Evolutionary conservation across 176 grass and related monocot genomes (phyloP).

Genomic region (Ensete ventricosum): DNA sequence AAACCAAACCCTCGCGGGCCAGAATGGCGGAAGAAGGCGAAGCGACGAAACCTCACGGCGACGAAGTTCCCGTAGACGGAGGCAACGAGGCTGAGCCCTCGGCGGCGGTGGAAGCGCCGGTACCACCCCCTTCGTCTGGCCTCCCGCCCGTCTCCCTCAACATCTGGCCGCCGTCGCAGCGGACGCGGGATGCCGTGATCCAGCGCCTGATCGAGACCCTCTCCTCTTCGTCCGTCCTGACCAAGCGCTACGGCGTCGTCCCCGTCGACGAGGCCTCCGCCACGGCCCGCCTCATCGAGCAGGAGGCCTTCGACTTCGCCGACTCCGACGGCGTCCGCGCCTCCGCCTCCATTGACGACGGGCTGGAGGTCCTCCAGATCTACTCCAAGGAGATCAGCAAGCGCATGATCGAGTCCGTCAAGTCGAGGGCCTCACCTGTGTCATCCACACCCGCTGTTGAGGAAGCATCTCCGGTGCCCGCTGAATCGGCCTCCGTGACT

Average conservation of each 20-base stretch:
- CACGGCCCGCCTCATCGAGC: constrained; percentile 47
- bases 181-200: constrained; percentile 81
- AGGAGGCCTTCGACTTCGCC: constrained; percentile 52
- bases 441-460: not conserved
- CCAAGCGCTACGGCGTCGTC: constrained; percentile 62
- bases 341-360: not conserved
- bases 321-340: constrained; percentile 7
- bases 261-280: constrained; percentile 48
- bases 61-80: not conserved
- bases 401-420: constrained; percentile 5
- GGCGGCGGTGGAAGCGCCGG: constrained; percentile 5
- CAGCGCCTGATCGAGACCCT: constrained; percentile 73
- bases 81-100: constrained; percentile 1
- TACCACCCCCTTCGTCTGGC: constrained; percentile 11
- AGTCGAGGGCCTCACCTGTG: not conserved
- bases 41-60: not conserved
- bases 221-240: constrained; percentile 43
- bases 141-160: constrained; percentile 45
- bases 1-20: constrained; percentile 1
- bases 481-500: too few relatives aligned
- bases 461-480: not conserved
- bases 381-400: constrained; percentile 2
- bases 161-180: constrained; percentile 91
- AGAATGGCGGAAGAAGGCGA: constrained; percentile 59
- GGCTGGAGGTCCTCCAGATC: constrained; percentile 5